These are phyloP conservation scores for Colletotrichum gigasporum DNA, from an alignment of 2,329 filamentous ascomycete species.

Conservation along the genomic window DNA sequence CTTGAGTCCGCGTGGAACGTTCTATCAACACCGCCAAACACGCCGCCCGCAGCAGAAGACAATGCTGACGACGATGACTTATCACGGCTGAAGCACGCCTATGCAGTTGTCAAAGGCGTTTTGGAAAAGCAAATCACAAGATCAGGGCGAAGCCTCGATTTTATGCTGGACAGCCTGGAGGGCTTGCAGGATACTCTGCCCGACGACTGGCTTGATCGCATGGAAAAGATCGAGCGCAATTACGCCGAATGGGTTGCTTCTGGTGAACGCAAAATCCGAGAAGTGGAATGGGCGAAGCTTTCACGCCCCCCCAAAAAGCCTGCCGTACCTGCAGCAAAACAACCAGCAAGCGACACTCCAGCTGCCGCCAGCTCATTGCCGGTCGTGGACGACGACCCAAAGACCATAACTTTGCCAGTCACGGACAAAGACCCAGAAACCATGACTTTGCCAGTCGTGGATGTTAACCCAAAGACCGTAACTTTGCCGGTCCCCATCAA, in stretches of 20 bases:
- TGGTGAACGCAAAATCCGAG: constrained; percentile 78
- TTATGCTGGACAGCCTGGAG: constrained; percentile 87
- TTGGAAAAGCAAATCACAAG: constrained; percentile 75
- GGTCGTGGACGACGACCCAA: background rate
- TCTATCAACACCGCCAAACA: constrained; percentile 48
- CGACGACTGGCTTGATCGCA: constrained; percentile 84
- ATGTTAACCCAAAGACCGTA: background rate
- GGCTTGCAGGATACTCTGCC: constrained; percentile 86
- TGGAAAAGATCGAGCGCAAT: constrained; percentile 81
- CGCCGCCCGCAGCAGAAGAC: background rate
- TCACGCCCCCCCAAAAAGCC: background rate
- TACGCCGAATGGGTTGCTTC: constrained; percentile 85
- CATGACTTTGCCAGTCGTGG: background rate
- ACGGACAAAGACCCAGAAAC: constrained; percentile 5
- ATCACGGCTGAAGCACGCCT: constrained; percentile 49
- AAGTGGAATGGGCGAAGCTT: constrained; percentile 63
- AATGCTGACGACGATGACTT: constrained; percentile 34
- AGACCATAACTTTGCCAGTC: constrained; percentile 11
- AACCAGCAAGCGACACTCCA: background rate
- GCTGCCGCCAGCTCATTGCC: background rate
- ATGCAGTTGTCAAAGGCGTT: constrained; percentile 67
- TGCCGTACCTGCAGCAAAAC: constrained; percentile 34
- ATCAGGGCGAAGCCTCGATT: constrained; percentile 80
- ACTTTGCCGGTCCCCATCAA: constrained; percentile 24
- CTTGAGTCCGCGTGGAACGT: constrained; percentile 74